Evolutionary conservation across 2,329 filamentous ascomycete species (phyloP).

Genomic region (Trichoderma gracile): DNA sequence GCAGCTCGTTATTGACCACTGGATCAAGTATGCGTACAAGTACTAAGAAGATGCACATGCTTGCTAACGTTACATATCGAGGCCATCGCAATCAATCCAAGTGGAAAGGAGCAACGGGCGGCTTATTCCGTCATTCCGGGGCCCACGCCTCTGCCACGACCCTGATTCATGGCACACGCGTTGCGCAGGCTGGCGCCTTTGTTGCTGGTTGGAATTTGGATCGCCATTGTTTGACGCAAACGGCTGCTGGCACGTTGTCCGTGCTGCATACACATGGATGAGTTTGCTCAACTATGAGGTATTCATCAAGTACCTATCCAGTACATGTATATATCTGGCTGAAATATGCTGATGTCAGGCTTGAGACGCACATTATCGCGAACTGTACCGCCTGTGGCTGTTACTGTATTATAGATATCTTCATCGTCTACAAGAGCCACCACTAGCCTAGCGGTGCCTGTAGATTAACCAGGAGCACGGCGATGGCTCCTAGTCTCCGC

Average conservation of each 20-base stretch:
- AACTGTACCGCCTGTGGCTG: background rate
- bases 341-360: no score
- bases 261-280: background rate
- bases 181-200: background rate
- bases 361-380: no score
- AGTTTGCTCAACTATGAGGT: no score
- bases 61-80: background rate
- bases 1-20: no score
- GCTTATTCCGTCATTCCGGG: background rate
- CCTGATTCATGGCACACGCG: background rate
- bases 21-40: no score
- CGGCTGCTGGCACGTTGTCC: no score
- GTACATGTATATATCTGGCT: no score
- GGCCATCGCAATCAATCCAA: no score
- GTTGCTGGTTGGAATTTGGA: background rate
- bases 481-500: slow-evolving; percentile 18
- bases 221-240: background rate
- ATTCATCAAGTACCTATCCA: no score
- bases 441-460: background rate
- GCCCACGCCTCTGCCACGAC: background rate
- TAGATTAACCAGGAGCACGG: slow-evolving; percentile 12
- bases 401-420: background rate
- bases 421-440: background rate
- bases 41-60: background rate
- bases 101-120: background rate